A percentile compares a stretch with the other conserved stretches of the same genome.
phyloP scores from a whole-genome alignment of 495 filamentous ascomycete genomes.

The Diplogelasinospora grovesii region DNA sequence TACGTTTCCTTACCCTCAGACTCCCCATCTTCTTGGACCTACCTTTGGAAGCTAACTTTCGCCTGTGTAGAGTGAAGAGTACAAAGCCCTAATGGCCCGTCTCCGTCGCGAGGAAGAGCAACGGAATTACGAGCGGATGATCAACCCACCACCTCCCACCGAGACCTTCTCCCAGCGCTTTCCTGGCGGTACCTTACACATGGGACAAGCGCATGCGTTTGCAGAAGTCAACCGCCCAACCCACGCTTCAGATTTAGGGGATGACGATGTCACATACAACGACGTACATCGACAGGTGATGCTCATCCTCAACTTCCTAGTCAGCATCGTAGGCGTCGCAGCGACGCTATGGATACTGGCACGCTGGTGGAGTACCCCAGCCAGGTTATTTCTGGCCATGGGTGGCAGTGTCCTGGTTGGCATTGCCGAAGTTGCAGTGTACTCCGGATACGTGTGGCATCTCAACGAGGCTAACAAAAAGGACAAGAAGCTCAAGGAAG shows the following conservation, averaged over 20 bases:
- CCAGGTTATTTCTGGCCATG: slow-evolving; percentile 62
- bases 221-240: slow-evolving; percentile 37
- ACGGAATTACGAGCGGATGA: slow-evolving; percentile 70
- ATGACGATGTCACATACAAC: slow-evolving; percentile 54
- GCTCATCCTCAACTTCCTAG: slow-evolving; percentile 65
- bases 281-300: slow-evolving; percentile 72
- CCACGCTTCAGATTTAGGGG: slow-evolving; percentile 34
- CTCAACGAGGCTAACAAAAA: slow-evolving; percentile 62
- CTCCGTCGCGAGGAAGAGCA: slow-evolving; percentile 75
- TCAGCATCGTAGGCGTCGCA: slow-evolving; percentile 65
- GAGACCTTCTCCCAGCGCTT: slow-evolving; percentile 56
- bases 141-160: slow-evolving; percentile 47
- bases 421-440: slow-evolving; percentile 81
- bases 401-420: slow-evolving; percentile 64
- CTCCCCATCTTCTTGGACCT: no score
- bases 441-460: slow-evolving; percentile 77
- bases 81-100: slow-evolving; percentile 80
- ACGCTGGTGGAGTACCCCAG: slow-evolving; percentile 61
- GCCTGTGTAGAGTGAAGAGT: slow-evolving; percentile 78
- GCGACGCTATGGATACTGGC: slow-evolving; percentile 68
- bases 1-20: slow-evolving; percentile 36
- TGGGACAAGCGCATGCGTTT: slow-evolving; percentile 42
- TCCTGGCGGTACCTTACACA: slow-evolving; percentile 41
- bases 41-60: slow-evolving; percentile 15
- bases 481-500: slow-evolving; percentile 59